A percentile compares a stretch with the other conserved stretches of the same genome.
Evolutionary conservation across 2,329 filamentous ascomycete genomes (phyloP).

Genomic region (Aspergillus niger): DNA sequence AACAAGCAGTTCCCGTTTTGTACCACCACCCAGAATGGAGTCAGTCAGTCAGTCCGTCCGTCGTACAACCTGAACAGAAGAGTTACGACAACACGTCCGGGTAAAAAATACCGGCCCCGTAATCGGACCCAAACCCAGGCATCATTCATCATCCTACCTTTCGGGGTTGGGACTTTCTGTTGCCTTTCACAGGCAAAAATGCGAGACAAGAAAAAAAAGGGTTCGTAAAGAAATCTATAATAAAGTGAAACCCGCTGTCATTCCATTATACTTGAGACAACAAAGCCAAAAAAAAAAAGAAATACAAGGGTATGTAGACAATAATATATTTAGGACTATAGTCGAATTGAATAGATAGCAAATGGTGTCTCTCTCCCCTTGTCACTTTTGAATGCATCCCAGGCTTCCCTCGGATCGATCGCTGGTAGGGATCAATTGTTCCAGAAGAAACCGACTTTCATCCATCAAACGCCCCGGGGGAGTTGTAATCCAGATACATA

Average conservation of each 20-base stretch:
- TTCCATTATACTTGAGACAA: background rate
- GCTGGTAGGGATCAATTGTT: constrained; percentile 18
- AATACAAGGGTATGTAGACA: background rate
- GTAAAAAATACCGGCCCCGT: background rate
- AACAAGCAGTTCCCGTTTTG: constrained; percentile 6
- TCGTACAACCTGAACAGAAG: constrained; percentile 1
- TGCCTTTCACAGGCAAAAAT: background rate
- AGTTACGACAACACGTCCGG: constrained; percentile 1
- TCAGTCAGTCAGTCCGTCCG: background rate
- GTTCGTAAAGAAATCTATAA: background rate
- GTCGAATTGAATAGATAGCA: background rate
- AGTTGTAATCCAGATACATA: background rate
- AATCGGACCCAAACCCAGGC: background rate
- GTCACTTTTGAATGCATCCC: background rate
- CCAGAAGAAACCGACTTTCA: constrained; percentile 13
- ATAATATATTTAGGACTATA: background rate
- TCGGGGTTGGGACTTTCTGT: background rate
- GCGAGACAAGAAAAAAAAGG: background rate
- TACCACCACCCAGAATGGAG: constrained; percentile 1
- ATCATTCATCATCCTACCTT: background rate
- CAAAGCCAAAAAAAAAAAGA: background rate
- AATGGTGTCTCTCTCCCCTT: background rate
- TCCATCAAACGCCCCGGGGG: background rate
- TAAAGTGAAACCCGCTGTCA: background rate
- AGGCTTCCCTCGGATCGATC: constrained; percentile 8